phyloP scores from a whole-genome alignment of 768 basidiomycete genomes.

The Termitomyces sp. region DNA sequence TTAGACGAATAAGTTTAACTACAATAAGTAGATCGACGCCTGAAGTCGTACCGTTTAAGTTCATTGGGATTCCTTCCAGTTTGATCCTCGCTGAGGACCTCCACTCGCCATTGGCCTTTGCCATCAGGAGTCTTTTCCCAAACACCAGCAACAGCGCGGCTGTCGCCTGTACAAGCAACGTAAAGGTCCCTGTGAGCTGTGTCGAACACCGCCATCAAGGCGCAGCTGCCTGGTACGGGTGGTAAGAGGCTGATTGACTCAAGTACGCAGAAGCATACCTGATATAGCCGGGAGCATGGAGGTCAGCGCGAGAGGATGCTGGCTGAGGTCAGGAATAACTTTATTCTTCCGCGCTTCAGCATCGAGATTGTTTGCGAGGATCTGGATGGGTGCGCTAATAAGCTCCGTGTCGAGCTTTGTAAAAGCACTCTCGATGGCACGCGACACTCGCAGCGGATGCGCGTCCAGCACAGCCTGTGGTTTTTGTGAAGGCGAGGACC shows the following conservation, averaged over 20 bases:
- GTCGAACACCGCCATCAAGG: constrained; percentile 85
- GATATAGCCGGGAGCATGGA: constrained; percentile 84
- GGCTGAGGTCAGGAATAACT: constrained; percentile 61
- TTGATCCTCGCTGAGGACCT: constrained; percentile 95
- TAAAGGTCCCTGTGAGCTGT: constrained; percentile 81
- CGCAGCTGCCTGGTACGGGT: constrained; percentile 72
- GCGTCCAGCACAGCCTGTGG: constrained; percentile 25
- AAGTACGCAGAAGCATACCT: constrained; percentile 35
- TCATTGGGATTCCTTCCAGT: constrained; percentile 91
- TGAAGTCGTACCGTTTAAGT: constrained; percentile 60
- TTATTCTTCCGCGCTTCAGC: constrained; percentile 49
- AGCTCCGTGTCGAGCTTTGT: constrained; percentile 83
- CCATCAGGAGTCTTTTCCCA: constrained; percentile 72
- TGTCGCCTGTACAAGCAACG: constrained; percentile 91
- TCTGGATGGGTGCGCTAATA: constrained; percentile 69
- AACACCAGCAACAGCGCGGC: constrained; percentile 92
- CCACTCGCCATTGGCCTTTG: constrained; percentile 81
- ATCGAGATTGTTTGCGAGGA: constrained; percentile 60
- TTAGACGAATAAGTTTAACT: neutral
- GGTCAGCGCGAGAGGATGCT: constrained; percentile 67
- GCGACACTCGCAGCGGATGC: constrained; percentile 55
- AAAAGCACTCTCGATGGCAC: constrained; percentile 77
- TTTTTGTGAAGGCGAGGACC: constrained; percentile 29
- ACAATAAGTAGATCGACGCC: neutral
- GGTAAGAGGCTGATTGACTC: constrained; percentile 12